Conservation (phyloP, 169 alveolate genomes). For the Plasmodium berghei region DNA sequence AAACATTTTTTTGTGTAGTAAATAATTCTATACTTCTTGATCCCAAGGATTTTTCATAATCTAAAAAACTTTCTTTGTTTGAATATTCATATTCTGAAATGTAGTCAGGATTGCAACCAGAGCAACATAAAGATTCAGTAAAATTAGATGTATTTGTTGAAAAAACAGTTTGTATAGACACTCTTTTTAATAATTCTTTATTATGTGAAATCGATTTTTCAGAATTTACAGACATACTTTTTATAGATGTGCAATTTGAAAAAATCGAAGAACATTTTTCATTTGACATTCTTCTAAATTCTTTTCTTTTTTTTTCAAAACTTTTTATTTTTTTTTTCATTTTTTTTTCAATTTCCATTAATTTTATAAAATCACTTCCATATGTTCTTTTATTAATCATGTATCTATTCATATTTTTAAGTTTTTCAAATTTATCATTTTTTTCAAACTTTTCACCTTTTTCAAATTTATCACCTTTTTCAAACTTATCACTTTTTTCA, state of each 20-base stretch:
- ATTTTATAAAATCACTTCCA: slow-evolving; percentile 24
- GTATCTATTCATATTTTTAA: neutral
- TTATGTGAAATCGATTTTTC: neutral
- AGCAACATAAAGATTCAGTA: neutral
- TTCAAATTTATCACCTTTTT: neutral
- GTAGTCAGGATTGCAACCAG: neutral
- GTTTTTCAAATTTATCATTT: neutral
- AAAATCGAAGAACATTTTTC: neutral
- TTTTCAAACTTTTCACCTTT: no score
- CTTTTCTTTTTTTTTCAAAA: neutral
- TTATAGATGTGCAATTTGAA: neutral
- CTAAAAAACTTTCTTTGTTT: neutral
- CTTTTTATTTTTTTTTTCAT: slow-evolving; percentile 43
- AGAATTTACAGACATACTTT: neutral
- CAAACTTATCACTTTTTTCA: neutral
- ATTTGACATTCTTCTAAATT: neutral
- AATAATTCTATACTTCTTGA: slow-evolving; percentile 48
- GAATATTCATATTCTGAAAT: neutral
- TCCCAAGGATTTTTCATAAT: neutral
- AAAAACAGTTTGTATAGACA: neutral
- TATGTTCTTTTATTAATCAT: slow-evolving; percentile 16
- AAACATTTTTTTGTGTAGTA: slow-evolving; percentile 41
- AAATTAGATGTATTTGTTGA: neutral
- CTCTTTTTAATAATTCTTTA: neutral
- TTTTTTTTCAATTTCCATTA: slow-evolving; percentile 45